These are phyloP conservation scores for Puccinia brachypodii DNA, from an alignment of 1,284 basidiomycete species.

Conservation along the genomic window DNA sequence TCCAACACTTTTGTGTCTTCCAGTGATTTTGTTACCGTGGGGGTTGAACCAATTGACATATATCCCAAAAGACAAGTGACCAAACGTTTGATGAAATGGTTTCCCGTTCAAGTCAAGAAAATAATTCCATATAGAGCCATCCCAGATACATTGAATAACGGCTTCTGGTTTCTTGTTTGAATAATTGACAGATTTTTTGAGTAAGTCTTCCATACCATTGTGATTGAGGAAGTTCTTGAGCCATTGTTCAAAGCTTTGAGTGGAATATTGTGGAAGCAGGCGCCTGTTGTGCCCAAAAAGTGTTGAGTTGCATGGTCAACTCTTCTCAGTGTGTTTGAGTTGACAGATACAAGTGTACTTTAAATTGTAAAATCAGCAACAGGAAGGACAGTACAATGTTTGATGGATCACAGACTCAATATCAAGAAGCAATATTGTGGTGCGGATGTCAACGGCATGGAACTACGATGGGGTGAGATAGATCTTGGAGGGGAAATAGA, in stretches of 20 bases:
- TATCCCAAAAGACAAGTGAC: constrained; percentile 31
- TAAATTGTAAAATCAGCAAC: constrained; percentile 4
- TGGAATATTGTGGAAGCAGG: constrained; percentile 27
- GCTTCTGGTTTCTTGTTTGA: background rate
- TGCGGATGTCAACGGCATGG: constrained; percentile 17
- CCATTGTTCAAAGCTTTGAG: constrained; percentile 21
- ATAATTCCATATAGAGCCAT: constrained; percentile 1
- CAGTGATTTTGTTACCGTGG: constrained; percentile 26
- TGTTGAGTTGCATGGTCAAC: background rate
- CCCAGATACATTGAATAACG: constrained; percentile 12
- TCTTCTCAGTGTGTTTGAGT: background rate
- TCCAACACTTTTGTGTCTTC: constrained; percentile 40
- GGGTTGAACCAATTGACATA: constrained; percentile 42
- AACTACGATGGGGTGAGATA: too few relatives aligned
- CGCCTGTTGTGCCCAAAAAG: background rate
- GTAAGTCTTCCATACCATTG: constrained; percentile 10
- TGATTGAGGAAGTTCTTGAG: constrained; percentile 21
- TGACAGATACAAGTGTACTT: background rate
- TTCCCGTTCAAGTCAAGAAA: constrained; percentile 1
- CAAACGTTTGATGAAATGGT: background rate
- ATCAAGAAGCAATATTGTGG: constrained; percentile 6
- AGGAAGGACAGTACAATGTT: constrained; percentile 9
- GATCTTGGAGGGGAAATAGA: too few relatives aligned
- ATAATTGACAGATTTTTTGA: background rate
- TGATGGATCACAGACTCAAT: constrained; percentile 1